Conservation (phyloP, 2,329 filamentous ascomycete genomes). For the Colletotrichum costaricense region DNA sequence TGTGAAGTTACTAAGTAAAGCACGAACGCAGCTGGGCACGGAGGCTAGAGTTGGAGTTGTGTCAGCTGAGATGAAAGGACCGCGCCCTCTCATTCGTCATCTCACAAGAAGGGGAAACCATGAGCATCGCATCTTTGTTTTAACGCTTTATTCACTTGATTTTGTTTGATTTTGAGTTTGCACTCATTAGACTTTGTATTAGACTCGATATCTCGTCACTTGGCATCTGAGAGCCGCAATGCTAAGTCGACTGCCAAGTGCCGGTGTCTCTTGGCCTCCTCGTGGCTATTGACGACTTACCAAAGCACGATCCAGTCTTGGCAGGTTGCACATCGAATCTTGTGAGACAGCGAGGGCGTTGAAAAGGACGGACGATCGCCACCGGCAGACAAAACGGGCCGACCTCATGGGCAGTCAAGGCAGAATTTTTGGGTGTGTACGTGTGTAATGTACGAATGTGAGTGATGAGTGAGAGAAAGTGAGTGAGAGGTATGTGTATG, state of each 20-base stretch:
- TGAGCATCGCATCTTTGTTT: neutral
- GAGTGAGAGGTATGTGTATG: too few species aligned
- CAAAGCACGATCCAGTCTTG: constrained; percentile 12
- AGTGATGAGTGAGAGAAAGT: neutral
- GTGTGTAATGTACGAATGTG: neutral
- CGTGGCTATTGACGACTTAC: neutral
- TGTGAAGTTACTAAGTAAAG: neutral
- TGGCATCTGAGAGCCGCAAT: constrained; percentile 25
- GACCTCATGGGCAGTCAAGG: neutral
- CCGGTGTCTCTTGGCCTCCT: neutral
- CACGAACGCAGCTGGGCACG: neutral
- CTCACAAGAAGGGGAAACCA: neutral
- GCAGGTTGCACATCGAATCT: neutral
- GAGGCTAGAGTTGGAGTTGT: constrained; percentile 3
- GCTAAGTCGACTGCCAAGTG: constrained; percentile 22
- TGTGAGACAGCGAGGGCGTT: neutral
- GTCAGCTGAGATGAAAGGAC: constrained; percentile 2
- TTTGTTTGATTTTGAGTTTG: neutral
- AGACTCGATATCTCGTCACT: neutral
- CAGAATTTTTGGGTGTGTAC: neutral
- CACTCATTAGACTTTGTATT: neutral
- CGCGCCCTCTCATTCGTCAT: constrained; percentile 6
- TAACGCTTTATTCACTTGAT: neutral
- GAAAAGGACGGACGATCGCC: neutral
- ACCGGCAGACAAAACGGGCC: neutral